These are phyloP conservation scores for Codiaeum variegatum DNA, from an alignment of 441 rosid species.

Conservation along the genomic window DNA sequence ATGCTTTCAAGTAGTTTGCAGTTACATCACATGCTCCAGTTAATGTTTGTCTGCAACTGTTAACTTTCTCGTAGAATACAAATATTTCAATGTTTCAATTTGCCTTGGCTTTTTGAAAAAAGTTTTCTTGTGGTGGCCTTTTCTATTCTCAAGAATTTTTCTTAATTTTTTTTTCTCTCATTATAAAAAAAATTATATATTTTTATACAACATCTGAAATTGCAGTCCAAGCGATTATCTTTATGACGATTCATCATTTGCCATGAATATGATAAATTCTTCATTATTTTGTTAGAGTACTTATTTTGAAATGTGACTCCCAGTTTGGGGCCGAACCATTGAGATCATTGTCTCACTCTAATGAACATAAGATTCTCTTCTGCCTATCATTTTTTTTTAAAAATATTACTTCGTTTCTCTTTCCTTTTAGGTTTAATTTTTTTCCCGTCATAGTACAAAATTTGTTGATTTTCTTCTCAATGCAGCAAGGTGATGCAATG, in stretches of 20 bases:
- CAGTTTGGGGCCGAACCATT: background rate
- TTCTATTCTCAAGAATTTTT: background rate
- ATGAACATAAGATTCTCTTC: background rate
- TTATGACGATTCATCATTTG: background rate
- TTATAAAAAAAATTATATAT: no score
- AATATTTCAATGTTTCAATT: background rate
- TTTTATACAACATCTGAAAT: background rate
- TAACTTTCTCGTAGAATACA: background rate
- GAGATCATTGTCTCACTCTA: background rate
- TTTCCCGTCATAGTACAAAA: background rate
- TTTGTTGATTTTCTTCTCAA: conserved; percentile 10
- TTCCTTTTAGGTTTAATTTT: background rate
- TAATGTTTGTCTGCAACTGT: background rate
- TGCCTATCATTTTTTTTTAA: background rate
- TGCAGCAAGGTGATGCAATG: conserved; percentile 34
- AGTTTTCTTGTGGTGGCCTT: conserved; percentile 1
- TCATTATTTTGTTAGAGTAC: background rate
- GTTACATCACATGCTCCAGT: no score
- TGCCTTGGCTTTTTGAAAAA: background rate
- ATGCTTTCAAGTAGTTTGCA: background rate
- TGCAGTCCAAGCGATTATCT: background rate
- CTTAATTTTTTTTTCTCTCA: no score
- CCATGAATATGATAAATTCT: background rate
- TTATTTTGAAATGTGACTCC: background rate
- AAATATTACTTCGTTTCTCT: background rate